phyloP scores from a whole-genome alignment of 805 yeast species.

The Starmerella roubikii region DNA sequence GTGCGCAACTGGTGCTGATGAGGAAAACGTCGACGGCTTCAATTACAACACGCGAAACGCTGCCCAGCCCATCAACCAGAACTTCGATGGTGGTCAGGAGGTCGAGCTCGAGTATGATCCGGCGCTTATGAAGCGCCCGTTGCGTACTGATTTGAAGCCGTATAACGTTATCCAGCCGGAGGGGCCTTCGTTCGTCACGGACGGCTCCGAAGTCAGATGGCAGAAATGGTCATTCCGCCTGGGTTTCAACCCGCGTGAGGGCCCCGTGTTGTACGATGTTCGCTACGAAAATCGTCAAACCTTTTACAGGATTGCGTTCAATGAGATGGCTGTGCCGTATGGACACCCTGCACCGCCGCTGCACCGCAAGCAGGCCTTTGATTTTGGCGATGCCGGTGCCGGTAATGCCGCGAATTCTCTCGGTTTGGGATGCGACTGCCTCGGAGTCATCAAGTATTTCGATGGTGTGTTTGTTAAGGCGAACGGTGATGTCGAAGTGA shows the following conservation, averaged over 20 bases:
- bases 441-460: slow-evolving; percentile 63
- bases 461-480: slow-evolving; percentile 45
- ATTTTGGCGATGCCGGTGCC: slow-evolving; percentile 72
- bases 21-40: slow-evolving; percentile 45
- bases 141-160: slow-evolving; percentile 55
- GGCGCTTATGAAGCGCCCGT: slow-evolving; percentile 44
- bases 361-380: slow-evolving; percentile 79
- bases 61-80: slow-evolving; percentile 39
- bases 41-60: slow-evolving; percentile 44
- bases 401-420: slow-evolving; percentile 60
- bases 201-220: slow-evolving; percentile 56
- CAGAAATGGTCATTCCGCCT: slow-evolving; percentile 75
- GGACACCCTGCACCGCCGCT: slow-evolving; percentile 73
- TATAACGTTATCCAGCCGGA: slow-evolving; percentile 72
- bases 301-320: slow-evolving; percentile 56
- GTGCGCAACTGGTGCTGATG: slow-evolving; percentile 57
- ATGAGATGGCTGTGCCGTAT: slow-evolving; percentile 81
- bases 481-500: slow-evolving; percentile 46
- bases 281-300: slow-evolving; percentile 65
- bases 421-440: slow-evolving; percentile 67
- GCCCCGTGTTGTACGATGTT: slow-evolving; percentile 59
- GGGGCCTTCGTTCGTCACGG: slow-evolving; percentile 56
- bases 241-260: slow-evolving; percentile 61
- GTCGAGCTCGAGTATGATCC: slow-evolving; percentile 55
- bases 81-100: slow-evolving; percentile 32